These are phyloP conservation scores for Tagetes patula DNA, from an alignment of 129 eudicot genomes.

Conservation along the genomic window DNA sequence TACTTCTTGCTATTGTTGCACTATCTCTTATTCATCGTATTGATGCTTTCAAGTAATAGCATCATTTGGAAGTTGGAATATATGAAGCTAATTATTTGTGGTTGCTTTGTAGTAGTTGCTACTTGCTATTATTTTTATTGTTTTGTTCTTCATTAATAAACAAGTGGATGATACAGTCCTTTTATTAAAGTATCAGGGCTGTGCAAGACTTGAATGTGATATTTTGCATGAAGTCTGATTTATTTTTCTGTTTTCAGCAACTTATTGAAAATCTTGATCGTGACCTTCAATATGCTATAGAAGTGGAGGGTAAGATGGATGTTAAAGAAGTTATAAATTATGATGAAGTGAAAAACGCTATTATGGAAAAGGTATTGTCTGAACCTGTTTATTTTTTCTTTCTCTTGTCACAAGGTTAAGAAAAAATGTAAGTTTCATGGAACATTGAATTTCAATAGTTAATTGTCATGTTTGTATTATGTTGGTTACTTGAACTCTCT, in stretches of 20 bases:
- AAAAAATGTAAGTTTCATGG: background rate
- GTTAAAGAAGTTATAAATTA: constrained; percentile 69
- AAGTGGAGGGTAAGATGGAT: constrained; percentile 99
- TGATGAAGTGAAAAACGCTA: constrained; percentile 88
- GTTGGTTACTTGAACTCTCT: constrained; percentile 1
- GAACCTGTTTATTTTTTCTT: background rate
- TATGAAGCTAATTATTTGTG: background rate
- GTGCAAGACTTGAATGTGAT: constrained; percentile 17
- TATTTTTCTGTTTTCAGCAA: constrained; percentile 49
- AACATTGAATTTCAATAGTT: background rate
- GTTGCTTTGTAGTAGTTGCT: constrained; percentile 5
- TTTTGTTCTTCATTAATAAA: constrained; percentile 2
- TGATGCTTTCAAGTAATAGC: background rate
- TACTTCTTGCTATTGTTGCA: constrained; percentile 1
- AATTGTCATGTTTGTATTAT: background rate
- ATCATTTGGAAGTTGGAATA: constrained; percentile 1
- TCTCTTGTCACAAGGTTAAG: background rate
- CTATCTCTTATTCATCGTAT: background rate
- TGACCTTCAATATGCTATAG: constrained; percentile 91
- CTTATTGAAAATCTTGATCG: constrained; percentile 94
- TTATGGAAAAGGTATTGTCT: constrained; percentile 69
- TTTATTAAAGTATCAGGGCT: background rate
- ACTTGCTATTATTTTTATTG: background rate
- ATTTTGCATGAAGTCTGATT: background rate
- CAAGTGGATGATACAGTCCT: background rate